Base-by-base conservation (phyloP, 352 stramenopile species). In the Phytopythium boreale region DNA sequence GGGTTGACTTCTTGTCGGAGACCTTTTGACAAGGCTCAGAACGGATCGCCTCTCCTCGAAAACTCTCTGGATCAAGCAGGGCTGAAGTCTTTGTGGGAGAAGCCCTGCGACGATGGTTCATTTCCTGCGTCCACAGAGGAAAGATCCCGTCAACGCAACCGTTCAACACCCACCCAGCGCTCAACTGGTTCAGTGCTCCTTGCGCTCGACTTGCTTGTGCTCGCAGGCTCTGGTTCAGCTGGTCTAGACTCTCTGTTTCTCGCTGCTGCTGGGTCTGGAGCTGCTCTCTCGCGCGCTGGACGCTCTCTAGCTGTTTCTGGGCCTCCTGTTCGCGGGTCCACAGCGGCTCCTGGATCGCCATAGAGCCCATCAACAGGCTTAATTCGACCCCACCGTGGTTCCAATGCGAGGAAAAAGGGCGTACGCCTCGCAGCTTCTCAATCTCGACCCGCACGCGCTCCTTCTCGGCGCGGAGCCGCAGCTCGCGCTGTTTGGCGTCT, bases 401-500 rank as follows among this genome's bases (percentile, higher is more conserved):
- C 44, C 9, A 2, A 29, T n/a, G 8, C 0, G 4, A 56, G 19
- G 12, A 2, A 20, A 24, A 39, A 34, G 1, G 55, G 29, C 70
- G 7, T 49, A 89, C 82, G 34, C 67, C 75, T 11, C 77, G 71
- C 24, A 88, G 56, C 37, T 80, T 63, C 51, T 74, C 69, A 10
- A 90, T 71, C 43, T 88, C 80, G 53, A 68, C 66, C 24, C 80
- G 80, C 46, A 92, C 70, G 39, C 77, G 80, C 69, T 87, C 81
- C 61, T 89, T 90, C 74, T 92, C 82, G 15, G 67, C 79, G 20
- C 74, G 76, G n/a, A 90, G 64, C n/a, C 72, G 67, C 58, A 90
- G 75, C 56, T 92, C 82, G 63, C 75, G 79, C 44, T 87, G 77
- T 62, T 92, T 92, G 26, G 77, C 68, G 31, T 51, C 59, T 19